Conservation (phyloP, 345 rosid genomes). For the Rhodamnia argentea region DNA sequence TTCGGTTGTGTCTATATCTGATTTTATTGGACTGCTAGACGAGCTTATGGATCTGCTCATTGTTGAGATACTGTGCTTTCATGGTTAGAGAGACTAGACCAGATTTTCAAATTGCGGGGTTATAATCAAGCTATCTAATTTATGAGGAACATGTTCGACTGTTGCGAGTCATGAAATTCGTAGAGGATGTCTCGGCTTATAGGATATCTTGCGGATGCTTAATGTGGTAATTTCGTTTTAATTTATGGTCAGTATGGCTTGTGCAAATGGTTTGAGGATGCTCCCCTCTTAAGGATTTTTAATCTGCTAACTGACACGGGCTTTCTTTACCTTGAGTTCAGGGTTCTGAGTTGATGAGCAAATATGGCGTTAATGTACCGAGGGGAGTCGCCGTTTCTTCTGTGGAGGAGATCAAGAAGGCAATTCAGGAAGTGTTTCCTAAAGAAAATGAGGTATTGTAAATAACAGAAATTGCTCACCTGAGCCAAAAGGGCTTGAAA, state of each 20-base stretch:
- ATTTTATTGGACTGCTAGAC: neutral
- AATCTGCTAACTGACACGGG: neutral
- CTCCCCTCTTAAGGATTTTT: neutral
- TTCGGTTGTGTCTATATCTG: neutral
- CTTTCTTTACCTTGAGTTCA: conserved; percentile 6
- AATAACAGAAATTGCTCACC: neutral
- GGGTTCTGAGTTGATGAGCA: conserved; percentile 96
- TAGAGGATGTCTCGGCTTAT: neutral
- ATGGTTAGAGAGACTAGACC: neutral
- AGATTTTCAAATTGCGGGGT: neutral
- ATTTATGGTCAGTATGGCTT: neutral
- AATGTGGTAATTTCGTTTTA: neutral
- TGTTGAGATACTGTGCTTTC: neutral
- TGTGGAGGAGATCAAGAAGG: conserved; percentile 46
- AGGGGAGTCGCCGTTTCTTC: conserved; percentile 84
- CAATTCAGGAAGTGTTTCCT: conserved; percentile 53
- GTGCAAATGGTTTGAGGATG: neutral
- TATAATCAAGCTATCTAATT: neutral
- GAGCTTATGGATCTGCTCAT: neutral
- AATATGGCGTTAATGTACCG: conserved; percentile 86
- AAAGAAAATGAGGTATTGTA: conserved; percentile 53
- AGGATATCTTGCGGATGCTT: neutral
- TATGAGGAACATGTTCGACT: no score
- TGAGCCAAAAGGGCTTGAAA: neutral
- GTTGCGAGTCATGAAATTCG: no score